Percentiles rank a stretch among this genome's conserved stretches.
phyloP scores from a whole-genome alignment of 345 rosid genomes.

The Arabidopsis suecica region DNA sequence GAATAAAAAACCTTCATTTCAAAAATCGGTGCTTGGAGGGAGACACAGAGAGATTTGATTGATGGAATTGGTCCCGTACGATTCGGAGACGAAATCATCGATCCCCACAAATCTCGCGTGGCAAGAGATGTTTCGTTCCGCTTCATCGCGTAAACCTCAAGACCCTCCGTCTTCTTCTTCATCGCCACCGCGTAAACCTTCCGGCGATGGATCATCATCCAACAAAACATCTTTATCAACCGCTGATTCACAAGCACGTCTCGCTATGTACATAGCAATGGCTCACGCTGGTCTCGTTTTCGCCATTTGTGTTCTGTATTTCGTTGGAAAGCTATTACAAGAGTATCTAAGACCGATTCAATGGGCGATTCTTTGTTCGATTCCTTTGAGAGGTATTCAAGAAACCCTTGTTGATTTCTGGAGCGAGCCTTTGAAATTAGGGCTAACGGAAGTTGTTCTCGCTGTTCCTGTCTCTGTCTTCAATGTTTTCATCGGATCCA shows the following conservation, averaged over 20 bases:
- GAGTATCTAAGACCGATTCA: conserved; percentile 89
- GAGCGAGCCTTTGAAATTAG: conserved; percentile 76
- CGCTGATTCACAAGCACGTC: conserved; percentile 81
- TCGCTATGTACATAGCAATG: conserved; percentile 96
- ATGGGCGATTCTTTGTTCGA: conserved; percentile 95
- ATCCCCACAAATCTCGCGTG: conserved; percentile 63
- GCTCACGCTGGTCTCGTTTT: conserved; percentile 95
- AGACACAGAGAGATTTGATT: conserved; percentile 27
- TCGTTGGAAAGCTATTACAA: conserved; percentile 74
- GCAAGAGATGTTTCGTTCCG: conserved; percentile 98
- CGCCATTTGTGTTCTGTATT: conserved; percentile 65
- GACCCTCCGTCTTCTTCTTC: conserved; percentile 43
- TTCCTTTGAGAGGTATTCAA: conserved; percentile 89
- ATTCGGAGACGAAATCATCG: conserved; percentile 56
- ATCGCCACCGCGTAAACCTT: conserved; percentile 27
- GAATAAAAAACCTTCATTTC: not conserved
- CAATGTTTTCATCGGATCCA: conserved; percentile 72
- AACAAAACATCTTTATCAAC: conserved; percentile 47
- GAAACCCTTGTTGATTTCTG: conserved; percentile 86
- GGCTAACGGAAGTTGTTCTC: conserved; percentile 88
- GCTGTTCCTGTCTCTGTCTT: conserved; percentile 82
- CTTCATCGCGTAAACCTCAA: conserved; percentile 69
- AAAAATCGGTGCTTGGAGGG: conserved; percentile 21
- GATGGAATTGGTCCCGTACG: conserved; percentile 90
- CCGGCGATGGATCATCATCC: conserved; percentile 26